These are phyloP conservation scores for Botryotinia globosa DNA, from an alignment of 2,329 filamentous ascomycete genomes.

Conservation along the genomic window DNA sequence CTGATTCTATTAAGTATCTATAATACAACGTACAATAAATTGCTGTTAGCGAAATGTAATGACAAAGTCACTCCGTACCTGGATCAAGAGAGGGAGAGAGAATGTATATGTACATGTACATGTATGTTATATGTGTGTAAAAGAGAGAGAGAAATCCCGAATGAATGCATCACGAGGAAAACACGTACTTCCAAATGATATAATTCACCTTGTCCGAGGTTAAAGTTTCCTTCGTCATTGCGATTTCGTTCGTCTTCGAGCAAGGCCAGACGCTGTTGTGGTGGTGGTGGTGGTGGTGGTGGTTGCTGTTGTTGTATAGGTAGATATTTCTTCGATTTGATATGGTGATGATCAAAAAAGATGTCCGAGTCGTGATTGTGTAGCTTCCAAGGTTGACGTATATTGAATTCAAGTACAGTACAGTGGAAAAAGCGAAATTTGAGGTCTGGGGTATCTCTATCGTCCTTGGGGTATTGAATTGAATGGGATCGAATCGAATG, in stretches of 20 bases:
- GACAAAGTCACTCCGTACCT: constrained; percentile 27
- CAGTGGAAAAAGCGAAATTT: background rate
- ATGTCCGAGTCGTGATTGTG: constrained; percentile 2
- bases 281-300: background rate
- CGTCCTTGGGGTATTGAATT: background rate
- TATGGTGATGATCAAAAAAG: background rate
- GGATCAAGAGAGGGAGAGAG: background rate
- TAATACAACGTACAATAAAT: constrained; percentile 25
- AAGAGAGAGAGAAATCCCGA: constrained; percentile 13
- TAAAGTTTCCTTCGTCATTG: constrained; percentile 44
- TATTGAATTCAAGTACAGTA: background rate
- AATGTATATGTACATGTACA: background rate
- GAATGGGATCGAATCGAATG: background rate
- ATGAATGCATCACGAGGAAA: constrained; percentile 35
- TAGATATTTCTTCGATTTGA: background rate
- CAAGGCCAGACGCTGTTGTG: background rate
- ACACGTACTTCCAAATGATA: constrained; percentile 66
- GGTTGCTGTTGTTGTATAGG: background rate
- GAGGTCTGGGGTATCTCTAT: constrained; percentile 2
- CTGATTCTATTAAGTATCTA: constrained; percentile 40
- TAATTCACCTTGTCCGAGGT: constrained; percentile 68
- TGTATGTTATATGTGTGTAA: background rate
- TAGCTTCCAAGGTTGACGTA: background rate
- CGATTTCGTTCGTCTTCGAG: constrained; percentile 1
- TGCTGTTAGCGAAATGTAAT: constrained; percentile 35